Conservation (phyloP, 78 protist genomes). For the Isochrysis galbana region DNA sequence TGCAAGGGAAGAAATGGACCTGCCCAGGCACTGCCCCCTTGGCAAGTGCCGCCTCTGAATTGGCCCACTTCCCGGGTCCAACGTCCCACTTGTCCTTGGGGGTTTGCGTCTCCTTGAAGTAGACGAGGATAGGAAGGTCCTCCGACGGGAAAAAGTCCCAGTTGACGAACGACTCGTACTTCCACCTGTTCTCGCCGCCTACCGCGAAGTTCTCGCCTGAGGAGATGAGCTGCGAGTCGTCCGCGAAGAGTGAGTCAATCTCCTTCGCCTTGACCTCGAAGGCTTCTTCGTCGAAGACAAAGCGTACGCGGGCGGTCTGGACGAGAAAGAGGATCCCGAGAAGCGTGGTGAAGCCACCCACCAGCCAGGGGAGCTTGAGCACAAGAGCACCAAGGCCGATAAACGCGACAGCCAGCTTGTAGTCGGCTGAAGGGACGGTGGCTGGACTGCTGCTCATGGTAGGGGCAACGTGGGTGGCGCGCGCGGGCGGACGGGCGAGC, state of each 20-base stretch:
- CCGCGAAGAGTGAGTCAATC: background rate
- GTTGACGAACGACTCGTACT: background rate
- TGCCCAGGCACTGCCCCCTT: constrained; percentile 11
- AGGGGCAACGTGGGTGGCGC: no score
- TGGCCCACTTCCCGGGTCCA: constrained; percentile 34
- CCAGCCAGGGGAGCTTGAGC: background rate
- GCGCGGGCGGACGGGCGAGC: no score
- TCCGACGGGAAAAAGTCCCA: constrained; percentile 23
- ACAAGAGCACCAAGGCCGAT: background rate
- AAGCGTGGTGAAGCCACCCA: background rate
- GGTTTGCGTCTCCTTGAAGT: constrained; percentile 45
- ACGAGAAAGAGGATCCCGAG: constrained; percentile 28
- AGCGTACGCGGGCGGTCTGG: constrained; percentile 19
- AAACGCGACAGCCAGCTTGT: background rate
- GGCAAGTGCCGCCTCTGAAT: background rate
- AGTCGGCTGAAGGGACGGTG: background rate
- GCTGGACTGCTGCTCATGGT: no score
- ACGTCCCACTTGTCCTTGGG: constrained; percentile 30
- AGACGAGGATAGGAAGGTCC: constrained; percentile 39
- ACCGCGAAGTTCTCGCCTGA: constrained; percentile 42
- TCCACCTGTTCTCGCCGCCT: constrained; percentile 44
- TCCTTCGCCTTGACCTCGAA: background rate
- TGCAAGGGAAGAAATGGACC: constrained; percentile 45
- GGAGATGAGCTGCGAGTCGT: background rate
- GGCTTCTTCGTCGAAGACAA: constrained; percentile 41